phyloP scores from a whole-genome alignment of 1,284 basidiomycete species.

The Phylloporus sp. region DNA sequence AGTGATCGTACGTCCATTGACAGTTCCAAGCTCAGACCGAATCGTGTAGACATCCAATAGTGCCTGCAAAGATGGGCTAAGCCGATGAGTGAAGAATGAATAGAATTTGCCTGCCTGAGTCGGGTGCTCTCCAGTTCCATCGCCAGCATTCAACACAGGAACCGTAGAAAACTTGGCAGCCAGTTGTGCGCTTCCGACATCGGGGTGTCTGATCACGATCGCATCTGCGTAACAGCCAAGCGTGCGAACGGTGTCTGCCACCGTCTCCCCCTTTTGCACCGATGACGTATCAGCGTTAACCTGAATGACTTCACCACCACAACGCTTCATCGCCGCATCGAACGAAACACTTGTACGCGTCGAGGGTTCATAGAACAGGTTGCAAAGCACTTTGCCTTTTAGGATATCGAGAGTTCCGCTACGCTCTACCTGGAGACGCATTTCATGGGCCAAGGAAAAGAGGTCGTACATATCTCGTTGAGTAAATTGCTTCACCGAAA shows the following conservation, averaged over 20 bases:
- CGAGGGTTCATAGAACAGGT: constrained; percentile 98
- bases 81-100: background rate
- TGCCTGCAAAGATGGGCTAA: constrained; percentile 57
- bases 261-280: constrained; percentile 92
- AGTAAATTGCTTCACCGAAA: constrained; percentile 94
- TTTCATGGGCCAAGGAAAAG: constrained; percentile 95
- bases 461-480: constrained; percentile 93
- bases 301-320: constrained; percentile 93
- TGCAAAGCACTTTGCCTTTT: constrained; percentile 91
- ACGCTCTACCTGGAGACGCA: constrained; percentile 95
- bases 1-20: constrained; percentile 96
- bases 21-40: constrained; percentile 96
- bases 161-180: constrained; percentile 96
- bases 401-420: constrained; percentile 90
- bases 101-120: constrained; percentile 72
- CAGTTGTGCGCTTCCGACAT: constrained; percentile 88
- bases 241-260: constrained; percentile 94
- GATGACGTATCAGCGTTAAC: constrained; percentile 87
- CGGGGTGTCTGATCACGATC: constrained; percentile 93
- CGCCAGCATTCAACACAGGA: constrained; percentile 96
- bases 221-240: constrained; percentile 97
- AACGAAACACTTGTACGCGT: constrained; percentile 97
- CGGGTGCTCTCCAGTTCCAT: constrained; percentile 97
- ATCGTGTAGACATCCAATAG: constrained; percentile 97
- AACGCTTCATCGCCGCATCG: constrained; percentile 98